Evolutionary conservation across 768 basidiomycete species (phyloP), one percentile per base, ranked within the genome.

Genomic region (Tulasnella sp.): DNA sequence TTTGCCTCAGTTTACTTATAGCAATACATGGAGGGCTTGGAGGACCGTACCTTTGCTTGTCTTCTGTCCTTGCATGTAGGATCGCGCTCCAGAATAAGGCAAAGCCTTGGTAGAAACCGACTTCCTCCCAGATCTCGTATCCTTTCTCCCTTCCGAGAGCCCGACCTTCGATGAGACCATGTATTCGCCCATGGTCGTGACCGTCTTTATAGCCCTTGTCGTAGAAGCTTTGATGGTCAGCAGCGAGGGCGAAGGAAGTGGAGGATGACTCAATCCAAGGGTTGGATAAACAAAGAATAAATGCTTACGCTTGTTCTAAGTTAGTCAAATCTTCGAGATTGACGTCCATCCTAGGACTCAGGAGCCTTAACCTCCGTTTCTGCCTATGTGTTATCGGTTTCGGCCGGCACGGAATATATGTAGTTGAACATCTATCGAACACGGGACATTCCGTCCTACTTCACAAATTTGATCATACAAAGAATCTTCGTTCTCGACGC

Each of bases 121-220:
- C 78, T 70, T 99, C 95, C 70, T 97, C 94, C 92, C 93, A 97
- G 72, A 96, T 83, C 71, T 95, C 93, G 70, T 84, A 97, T 0
- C 88, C 89, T 65, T 95, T 93, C 65, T 91, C 86, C 56, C 84
- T 78, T 1, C 93, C 95, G 17, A 97, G 77, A 0, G 86, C 85
- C 13, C 92, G 78, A 8, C 95, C 95, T 70, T 99, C 92, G 62
- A 92, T 90, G 24, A 88, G 71, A 1, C 95, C 93, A 65, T 95
- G 93, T 4, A 93, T 80, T 42, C 83, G 78, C 1, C 95, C 95
- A 70, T 97, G 95, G 0, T 76, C 82, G 67, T 79, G 80, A 1
- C 95, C 94, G 58, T 85, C 83, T 61, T 76, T 66, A 68, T 86
- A 86, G 8, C 94, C 95, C 2, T 76, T 68, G 56, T 85, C 78